Base-by-base conservation (phyloP, 2,329 filamentous ascomycete species). In the Phialocephala subalpina region DNA sequence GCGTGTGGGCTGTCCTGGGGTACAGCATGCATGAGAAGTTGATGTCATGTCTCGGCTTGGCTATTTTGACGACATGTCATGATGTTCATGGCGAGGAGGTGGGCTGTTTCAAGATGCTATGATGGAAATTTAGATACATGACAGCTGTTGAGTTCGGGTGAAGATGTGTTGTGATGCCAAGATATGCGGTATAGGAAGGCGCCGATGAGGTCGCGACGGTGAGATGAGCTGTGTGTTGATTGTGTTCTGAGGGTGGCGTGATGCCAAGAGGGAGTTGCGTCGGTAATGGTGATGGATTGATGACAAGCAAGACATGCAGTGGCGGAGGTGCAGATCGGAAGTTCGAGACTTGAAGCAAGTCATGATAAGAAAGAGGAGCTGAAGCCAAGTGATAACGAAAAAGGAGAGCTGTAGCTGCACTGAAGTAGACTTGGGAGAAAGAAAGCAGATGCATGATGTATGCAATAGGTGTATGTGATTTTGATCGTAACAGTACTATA, bases 41-140 rank as follows among this genome's bases (percentile, higher is more conserved):
- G 55, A 57, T 35, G 29, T 57, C 55, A 29, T 29, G 49, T 22
- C 12, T 5, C 7, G 49, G 9, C 5, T 18, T 22, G 49, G 25
- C 27, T 53, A 33, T 53, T 53, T 53, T 27, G 22, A 53, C 49
- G 49, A 53, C 49, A 53, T 53, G 49, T 53, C 49, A 27, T 53
- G 38, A 42, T 42, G 38, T n/a, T n/a, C n/a, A n/a, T n/a, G n/a
- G n/a, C n/a, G n/a, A n/a, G n/a, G n/a, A 12, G 12, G 38, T 42
- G 38, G 12, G 5, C 5, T n/a, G 18, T 42, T 14, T 42, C 38
- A 42, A 33, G 29, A 33, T n/a, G n/a, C n/a, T n/a, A n/a, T n/a
- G n/a, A n/a, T 33, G 29, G 29, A 5, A 9, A 33, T 33, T 33
- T 33, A 33, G 29, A 5, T 33, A 33, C 4, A 5, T 33, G 29